Evolutionary conservation across 2,329 filamentous ascomycete species (phyloP).

Genomic region (Trichoderma guizhouense): DNA sequence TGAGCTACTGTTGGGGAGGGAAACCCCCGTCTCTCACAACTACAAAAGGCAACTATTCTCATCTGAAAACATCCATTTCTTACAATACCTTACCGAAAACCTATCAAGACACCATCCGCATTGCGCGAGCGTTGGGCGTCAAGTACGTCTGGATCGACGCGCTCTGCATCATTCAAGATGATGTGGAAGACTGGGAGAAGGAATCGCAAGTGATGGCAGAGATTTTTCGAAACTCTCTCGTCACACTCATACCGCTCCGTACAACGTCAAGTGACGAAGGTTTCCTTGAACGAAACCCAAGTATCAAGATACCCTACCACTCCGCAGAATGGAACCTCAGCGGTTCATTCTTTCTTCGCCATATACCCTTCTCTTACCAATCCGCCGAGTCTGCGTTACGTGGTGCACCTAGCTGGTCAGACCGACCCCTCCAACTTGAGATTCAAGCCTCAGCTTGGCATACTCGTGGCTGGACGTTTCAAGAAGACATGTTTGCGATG

Average conservation of each 20-base stretch:
- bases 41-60: background rate
- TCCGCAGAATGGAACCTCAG: background rate
- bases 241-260: background rate
- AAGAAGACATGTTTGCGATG: background rate
- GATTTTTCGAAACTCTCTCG: background rate
- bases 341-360: slow-evolving; percentile 1
- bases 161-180: slow-evolving; percentile 6
- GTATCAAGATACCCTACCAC: background rate
- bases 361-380: background rate
- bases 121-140: background rate
- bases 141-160: slow-evolving; percentile 13
- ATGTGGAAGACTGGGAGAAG: background rate
- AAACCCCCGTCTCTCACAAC: background rate
- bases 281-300: background rate
- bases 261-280: background rate
- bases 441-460: background rate
- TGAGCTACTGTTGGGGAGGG: slow-evolving; percentile 6
- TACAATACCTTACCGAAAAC: background rate
- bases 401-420: background rate
- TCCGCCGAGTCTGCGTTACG: background rate
- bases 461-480: slow-evolving; percentile 1
- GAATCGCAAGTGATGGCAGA: slow-evolving; percentile 1
- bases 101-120: background rate
- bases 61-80: background rate
- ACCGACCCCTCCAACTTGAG: background rate